Evolutionary conservation across 1,284 basidiomycete species (phyloP).

Genomic region (Earliella scabrosa): DNA sequence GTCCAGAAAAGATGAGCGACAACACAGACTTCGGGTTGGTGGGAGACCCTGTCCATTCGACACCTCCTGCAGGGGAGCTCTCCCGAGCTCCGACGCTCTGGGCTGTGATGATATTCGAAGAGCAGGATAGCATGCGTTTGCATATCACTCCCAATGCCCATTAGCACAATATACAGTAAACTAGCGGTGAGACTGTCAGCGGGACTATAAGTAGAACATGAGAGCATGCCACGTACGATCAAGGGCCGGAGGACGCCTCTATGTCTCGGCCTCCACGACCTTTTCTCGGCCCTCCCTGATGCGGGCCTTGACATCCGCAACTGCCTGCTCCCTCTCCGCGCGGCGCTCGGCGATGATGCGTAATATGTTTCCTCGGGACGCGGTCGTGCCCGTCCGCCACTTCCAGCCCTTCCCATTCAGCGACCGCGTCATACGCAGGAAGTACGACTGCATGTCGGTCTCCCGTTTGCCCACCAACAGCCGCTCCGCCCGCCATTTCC

Average conservation of each 20-base stretch:
- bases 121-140: no score
- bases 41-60: no score
- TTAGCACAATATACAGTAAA: neutral
- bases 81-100: no score
- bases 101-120: no score
- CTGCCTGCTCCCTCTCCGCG: slow-evolving; percentile 55
- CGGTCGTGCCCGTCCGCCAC: slow-evolving; percentile 39
- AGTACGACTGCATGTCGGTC: slow-evolving; percentile 45
- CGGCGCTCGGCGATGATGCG: slow-evolving; percentile 56
- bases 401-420: slow-evolving; percentile 48
- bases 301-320: slow-evolving; percentile 46
- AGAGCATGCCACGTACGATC: neutral
- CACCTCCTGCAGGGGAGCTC: no score
- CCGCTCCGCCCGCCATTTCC: slow-evolving; percentile 62
- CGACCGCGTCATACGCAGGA: slow-evolving; percentile 52
- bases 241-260: neutral
- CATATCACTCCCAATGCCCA: no score
- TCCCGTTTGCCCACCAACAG: slow-evolving; percentile 54
- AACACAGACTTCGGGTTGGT: no score
- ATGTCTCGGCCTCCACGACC: slow-evolving; percentile 7
- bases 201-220: neutral
- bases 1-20: no score
- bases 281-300: slow-evolving; percentile 44
- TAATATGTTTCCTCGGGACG: slow-evolving; percentile 48
- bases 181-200: neutral